These are phyloP conservation scores for Tetrapisispora phaffii DNA, from an alignment of 805 yeast species.

Conservation along the genomic window DNA sequence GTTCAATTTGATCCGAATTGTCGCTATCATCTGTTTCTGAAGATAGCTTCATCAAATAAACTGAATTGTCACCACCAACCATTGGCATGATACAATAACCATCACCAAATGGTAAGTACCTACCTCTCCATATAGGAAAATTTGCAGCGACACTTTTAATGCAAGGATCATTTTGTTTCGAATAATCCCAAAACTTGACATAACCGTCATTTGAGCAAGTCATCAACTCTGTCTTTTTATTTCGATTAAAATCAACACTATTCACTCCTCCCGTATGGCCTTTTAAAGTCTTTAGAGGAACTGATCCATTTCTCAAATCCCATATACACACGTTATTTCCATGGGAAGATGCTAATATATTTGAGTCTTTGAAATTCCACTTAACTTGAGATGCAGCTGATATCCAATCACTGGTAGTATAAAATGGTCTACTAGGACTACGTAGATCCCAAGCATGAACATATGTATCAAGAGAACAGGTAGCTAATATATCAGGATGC, in stretches of 20 bases:
- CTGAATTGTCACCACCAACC: conserved; percentile 63
- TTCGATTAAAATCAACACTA: conserved; percentile 74
- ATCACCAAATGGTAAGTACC: conserved; percentile 81
- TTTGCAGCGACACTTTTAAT: conserved; percentile 53
- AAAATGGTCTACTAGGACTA: conserved; percentile 61
- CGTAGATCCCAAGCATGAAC: conserved; percentile 88
- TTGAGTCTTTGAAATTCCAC: conserved; percentile 73
- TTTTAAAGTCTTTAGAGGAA: conserved; percentile 53
- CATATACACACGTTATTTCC: conserved; percentile 72
- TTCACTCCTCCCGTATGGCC: conserved; percentile 86
- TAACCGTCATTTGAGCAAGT: conserved; percentile 82
- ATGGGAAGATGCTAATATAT: conserved; percentile 78
- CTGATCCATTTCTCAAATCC: conserved; percentile 79
- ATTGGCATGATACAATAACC: conserved; percentile 87
- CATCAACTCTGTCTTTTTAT: conserved; percentile 49
- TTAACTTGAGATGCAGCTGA: conserved; percentile 93
- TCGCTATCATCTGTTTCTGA: conserved; percentile 7
- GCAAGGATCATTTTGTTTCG: conserved; percentile 36
- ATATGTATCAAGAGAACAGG: conserved; percentile 86
- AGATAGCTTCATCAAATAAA: conserved; percentile 28
- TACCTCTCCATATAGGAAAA: conserved; percentile 82
- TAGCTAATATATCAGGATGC: conserved; percentile 79
- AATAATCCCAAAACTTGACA: conserved; percentile 73
- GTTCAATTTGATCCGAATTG: conserved; percentile 31
- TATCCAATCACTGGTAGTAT: conserved; percentile 84